Evolutionary conservation across 306 rosid genomes (phyloP).

Genomic region (Herpetospermum pedunculosum): DNA sequence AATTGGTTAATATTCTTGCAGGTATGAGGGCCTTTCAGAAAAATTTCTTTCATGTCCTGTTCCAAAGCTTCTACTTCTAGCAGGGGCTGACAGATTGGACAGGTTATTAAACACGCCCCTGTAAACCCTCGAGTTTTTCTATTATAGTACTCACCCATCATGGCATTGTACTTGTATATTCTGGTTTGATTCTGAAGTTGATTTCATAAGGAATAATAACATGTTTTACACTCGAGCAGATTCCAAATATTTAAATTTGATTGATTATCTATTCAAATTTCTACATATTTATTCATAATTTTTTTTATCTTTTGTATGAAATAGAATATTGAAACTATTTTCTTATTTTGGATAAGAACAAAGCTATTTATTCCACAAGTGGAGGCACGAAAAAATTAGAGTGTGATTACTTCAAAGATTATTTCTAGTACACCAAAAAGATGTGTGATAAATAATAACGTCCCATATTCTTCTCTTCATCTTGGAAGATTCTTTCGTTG

Average conservation of each 20-base stretch:
- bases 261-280: not conserved
- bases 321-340: not conserved
- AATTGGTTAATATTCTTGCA: conserved; percentile 16
- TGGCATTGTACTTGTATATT: not conserved
- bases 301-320: not conserved
- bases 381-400: not conserved
- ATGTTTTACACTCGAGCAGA: not conserved
- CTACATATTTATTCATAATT: not conserved
- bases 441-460: not conserved
- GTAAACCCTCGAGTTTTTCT: not conserved
- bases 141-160: not conserved
- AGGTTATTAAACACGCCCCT: conserved; percentile 30
- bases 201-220: not conserved
- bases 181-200: not conserved
- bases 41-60: conserved; percentile 63
- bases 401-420: not conserved
- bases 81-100: conserved; percentile 97
- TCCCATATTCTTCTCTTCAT: not conserved
- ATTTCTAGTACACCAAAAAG: not conserved
- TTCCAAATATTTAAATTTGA: not conserved
- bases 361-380: not conserved
- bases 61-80: conserved; percentile 84
- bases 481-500: not conserved
- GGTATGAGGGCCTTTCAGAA: conserved; percentile 99
- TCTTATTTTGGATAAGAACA: not conserved